These are phyloP conservation scores for Barnettozyma botsteinii DNA, from an alignment of 805 yeast genomes.

Conservation along the genomic window DNA sequence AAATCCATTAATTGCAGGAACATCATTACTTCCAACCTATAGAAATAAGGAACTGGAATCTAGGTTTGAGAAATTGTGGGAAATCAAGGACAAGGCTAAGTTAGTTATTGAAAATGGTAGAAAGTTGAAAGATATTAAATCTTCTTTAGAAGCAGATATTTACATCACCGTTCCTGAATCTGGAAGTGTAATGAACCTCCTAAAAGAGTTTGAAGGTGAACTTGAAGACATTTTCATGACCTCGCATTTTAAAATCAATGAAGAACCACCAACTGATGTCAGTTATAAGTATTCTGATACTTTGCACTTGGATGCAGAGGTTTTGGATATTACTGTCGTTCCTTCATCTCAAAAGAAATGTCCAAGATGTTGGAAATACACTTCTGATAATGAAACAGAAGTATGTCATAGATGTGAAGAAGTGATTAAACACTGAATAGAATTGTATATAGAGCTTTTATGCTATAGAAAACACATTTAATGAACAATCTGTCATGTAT, in stretches of 20 bases:
- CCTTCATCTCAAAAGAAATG: slow-evolving; percentile 57
- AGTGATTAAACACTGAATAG: slow-evolving; percentile 19
- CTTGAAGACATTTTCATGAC: slow-evolving; percentile 56
- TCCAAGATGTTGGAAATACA: slow-evolving; percentile 91
- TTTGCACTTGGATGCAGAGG: slow-evolving; percentile 27
- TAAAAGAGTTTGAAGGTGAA: slow-evolving; percentile 30
- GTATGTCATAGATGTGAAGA: slow-evolving; percentile 65
- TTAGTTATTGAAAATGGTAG: slow-evolving; percentile 53
- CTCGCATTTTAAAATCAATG: slow-evolving; percentile 46
- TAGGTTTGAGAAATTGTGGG: slow-evolving; percentile 40
- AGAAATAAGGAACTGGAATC: slow-evolving; percentile 31
- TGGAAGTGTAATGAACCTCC: slow-evolving; percentile 8
- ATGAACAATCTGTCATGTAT: background rate
- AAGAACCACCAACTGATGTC: slow-evolving; percentile 9
- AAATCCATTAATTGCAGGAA: slow-evolving; percentile 18
- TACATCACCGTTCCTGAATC: slow-evolving; percentile 27
- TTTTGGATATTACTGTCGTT: slow-evolving; percentile 33
- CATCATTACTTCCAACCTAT: slow-evolving; percentile 23
- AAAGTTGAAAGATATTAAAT: slow-evolving; percentile 39
- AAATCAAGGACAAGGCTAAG: slow-evolving; percentile 44
- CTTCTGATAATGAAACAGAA: slow-evolving; percentile 42
- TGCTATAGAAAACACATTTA: background rate
- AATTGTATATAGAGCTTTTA: background rate
- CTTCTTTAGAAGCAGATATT: slow-evolving; percentile 55
- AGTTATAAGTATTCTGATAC: slow-evolving; percentile 27